phyloP scores from a whole-genome alignment of 441 rosid species.

The Mallotus japonicus region DNA sequence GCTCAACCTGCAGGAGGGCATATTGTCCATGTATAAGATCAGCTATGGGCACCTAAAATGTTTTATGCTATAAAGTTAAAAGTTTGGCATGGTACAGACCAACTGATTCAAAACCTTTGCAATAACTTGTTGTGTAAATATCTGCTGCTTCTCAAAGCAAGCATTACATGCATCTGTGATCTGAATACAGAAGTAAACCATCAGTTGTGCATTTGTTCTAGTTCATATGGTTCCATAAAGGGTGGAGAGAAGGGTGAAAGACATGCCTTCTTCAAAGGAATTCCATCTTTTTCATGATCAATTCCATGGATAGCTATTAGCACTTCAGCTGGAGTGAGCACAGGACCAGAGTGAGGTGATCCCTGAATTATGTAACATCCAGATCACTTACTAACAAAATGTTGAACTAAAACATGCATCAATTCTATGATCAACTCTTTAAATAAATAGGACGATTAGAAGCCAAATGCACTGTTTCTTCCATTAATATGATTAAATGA shows the following conservation, averaged over 20 bases:
- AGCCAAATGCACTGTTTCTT: not conserved
- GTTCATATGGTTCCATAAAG: conserved; percentile 9
- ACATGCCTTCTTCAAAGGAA: conserved; percentile 87
- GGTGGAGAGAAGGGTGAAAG: conserved; percentile 11
- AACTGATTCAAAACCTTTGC: conserved; percentile 97
- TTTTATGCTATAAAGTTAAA: conserved; percentile 16
- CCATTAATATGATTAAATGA: not conserved
- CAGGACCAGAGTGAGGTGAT: conserved; percentile 65
- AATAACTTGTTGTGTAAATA: conserved; percentile 92
- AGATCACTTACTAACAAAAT: conserved; percentile 15
- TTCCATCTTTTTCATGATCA: conserved; percentile 87
- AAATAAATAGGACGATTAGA: not conserved
- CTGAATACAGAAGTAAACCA: conserved; percentile 43
- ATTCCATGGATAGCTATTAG: conserved; percentile 91
- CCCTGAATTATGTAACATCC: conserved; percentile 45
- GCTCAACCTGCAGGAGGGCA: conserved; percentile 77
- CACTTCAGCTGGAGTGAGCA: conserved; percentile 82
- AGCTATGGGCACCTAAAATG: conserved; percentile 18
- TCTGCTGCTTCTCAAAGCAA: conserved; percentile 87
- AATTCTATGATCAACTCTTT: not conserved
- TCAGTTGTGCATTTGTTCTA: conserved; percentile 20
- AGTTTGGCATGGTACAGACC: conserved; percentile 49
- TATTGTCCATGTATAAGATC: conserved; percentile 21
- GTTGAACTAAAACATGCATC: too few species aligned
- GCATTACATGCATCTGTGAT: conserved; percentile 96